Evolutionary conservation across 2,329 filamentous ascomycete genomes (phyloP).

Genomic region (Whalleya microplaca): DNA sequence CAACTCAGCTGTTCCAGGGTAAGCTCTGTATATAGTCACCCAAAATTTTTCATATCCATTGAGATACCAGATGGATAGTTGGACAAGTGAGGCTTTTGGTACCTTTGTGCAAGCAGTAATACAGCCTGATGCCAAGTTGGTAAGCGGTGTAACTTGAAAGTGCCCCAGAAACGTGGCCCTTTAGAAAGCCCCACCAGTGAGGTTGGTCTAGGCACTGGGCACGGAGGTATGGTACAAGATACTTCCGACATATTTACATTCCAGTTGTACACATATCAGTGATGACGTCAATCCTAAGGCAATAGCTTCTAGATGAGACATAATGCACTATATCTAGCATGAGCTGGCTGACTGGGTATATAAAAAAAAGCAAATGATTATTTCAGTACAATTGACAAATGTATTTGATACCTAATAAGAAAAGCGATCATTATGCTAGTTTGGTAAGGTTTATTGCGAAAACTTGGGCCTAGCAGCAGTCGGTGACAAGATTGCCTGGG

Average conservation of each 20-base stretch:
- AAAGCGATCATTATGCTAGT: background rate
- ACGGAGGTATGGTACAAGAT: background rate
- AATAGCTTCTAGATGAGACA: background rate
- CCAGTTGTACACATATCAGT: background rate
- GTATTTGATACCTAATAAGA: background rate
- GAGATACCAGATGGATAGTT: too few species aligned
- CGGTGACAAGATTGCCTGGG: conserved; percentile 21
- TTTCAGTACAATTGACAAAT: too few species aligned
- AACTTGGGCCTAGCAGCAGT: background rate
- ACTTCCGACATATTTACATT: background rate
- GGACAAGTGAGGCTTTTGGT: too few species aligned
- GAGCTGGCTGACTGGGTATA: too few species aligned
- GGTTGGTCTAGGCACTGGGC: background rate
- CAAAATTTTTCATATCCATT: too few species aligned
- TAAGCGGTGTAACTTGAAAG: too few species aligned
- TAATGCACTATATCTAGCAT: background rate
- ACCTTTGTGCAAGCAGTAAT: too few species aligned
- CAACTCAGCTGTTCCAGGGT: too few species aligned
- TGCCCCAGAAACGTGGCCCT: too few species aligned
- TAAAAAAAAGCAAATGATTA: background rate
- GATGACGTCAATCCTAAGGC: background rate
- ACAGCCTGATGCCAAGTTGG: too few species aligned
- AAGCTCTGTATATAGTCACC: too few species aligned
- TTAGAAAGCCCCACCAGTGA: background rate
- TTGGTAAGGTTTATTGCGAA: background rate